These are phyloP conservation scores for Fusarium subglutinans DNA, from an alignment of 2,329 filamentous ascomycete species.

Conservation along the genomic window DNA sequence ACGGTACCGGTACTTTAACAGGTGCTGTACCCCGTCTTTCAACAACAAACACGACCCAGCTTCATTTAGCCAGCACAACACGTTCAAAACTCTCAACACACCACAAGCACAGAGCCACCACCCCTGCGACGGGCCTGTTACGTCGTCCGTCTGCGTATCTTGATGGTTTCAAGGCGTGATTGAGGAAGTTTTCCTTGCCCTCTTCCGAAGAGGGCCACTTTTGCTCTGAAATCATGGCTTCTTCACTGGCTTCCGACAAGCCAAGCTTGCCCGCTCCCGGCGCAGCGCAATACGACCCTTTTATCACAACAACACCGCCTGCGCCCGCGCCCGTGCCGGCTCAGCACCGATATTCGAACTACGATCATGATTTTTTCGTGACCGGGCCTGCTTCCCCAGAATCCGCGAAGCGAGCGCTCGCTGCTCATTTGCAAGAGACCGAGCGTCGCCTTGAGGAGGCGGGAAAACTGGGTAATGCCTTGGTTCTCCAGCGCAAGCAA, in stretches of 20 bases:
- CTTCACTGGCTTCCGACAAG: slow-evolving; percentile 54
- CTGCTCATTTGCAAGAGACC: slow-evolving; percentile 92
- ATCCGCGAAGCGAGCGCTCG: slow-evolving; percentile 87
- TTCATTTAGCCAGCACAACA: slow-evolving; percentile 28
- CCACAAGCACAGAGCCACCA: slow-evolving; percentile 18
- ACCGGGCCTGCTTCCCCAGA: slow-evolving; percentile 78
- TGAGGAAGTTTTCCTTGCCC: slow-evolving; percentile 39
- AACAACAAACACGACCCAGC: slow-evolving; percentile 32
- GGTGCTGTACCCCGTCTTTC: slow-evolving; percentile 24
- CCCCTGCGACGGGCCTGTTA: slow-evolving; percentile 41
- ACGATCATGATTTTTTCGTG: slow-evolving; percentile 82
- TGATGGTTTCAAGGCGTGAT: slow-evolving; percentile 42
- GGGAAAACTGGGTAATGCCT: slow-evolving; percentile 84
- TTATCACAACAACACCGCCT: slow-evolving; percentile 57
- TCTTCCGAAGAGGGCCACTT: slow-evolving; percentile 32
- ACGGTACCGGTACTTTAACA: slow-evolving; percentile 29
- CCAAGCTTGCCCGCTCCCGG: slow-evolving; percentile 52
- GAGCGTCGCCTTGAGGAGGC: slow-evolving; percentile 91
- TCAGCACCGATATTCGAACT: slow-evolving; percentile 80
- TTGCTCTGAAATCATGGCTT: slow-evolving; percentile 52
- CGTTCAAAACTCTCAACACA: slow-evolving; percentile 21
- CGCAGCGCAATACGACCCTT: slow-evolving; percentile 62
- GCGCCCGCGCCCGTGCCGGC: slow-evolving; percentile 50
- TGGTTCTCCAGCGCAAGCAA: slow-evolving; percentile 87
- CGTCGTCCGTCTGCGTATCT: slow-evolving; percentile 40